Percentiles rank a stretch among this genome's conserved stretches.
Conservation (phyloP, 2,329 filamentous ascomycete species). For the Trichophyton verrucosum region DNA sequence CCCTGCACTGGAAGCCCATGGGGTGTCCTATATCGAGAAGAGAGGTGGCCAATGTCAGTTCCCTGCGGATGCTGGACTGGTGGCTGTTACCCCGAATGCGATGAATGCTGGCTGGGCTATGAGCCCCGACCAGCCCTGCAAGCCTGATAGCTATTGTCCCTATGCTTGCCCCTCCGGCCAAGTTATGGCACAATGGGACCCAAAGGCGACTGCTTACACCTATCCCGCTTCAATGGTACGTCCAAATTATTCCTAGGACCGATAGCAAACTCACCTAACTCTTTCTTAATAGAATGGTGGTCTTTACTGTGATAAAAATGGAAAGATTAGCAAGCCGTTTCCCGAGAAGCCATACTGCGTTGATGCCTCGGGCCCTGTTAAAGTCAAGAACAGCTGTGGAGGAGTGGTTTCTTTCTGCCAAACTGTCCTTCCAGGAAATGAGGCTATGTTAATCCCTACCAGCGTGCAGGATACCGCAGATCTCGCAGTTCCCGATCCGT, state of each 20-base stretch:
- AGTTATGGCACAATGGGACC: constrained; percentile 70
- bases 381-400: constrained; percentile 54
- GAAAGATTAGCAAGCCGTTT: constrained; percentile 58
- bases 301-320: constrained; percentile 55
- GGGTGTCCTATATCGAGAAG: constrained; percentile 35
- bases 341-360: constrained; percentile 56
- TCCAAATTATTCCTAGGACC: constrained; percentile 11
- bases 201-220: constrained; percentile 50
- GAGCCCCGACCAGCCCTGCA: constrained; percentile 60
- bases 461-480: constrained; percentile 44
- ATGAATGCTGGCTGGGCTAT: constrained; percentile 68
- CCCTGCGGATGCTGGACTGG: constrained; percentile 53
- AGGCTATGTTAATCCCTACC: constrained; percentile 75
- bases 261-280: constrained; percentile 4
- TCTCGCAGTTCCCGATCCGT: constrained; percentile 56
- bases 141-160: constrained; percentile 57
- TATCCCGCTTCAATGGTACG: constrained; percentile 62
- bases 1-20: constrained; percentile 10
- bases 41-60: constrained; percentile 50
- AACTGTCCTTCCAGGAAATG: constrained; percentile 65
- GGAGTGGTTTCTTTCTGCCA: constrained; percentile 60
- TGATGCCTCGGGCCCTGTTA: constrained; percentile 52
- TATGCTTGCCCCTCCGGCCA: constrained; percentile 64
- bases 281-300: constrained; percentile 52
- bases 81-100: constrained; percentile 51